Percentiles rank a stretch among this genome's conserved stretches.
Conservation (phyloP, 2,329 filamentous ascomycete species). For the Aspergillus jensenii region DNA sequence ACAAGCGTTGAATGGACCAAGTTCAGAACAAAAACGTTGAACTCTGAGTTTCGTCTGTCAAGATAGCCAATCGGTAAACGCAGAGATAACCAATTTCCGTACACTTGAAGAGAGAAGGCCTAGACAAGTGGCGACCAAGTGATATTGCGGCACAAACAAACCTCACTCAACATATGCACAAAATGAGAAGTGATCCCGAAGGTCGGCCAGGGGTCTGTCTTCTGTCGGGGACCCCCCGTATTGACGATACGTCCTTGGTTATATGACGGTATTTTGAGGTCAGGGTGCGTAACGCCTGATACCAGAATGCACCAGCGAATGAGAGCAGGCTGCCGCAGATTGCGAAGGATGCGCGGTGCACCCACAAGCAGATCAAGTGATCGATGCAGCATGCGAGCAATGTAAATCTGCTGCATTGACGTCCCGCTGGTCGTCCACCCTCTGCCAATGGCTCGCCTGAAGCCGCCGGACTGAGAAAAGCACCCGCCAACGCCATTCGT, state of each 20-base stretch:
- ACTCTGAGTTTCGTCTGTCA: constrained; percentile 9
- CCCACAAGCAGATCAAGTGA: constrained; percentile 57
- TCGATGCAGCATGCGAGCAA: constrained; percentile 56
- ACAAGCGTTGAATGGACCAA: constrained; percentile 15
- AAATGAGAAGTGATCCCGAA: constrained; percentile 13
- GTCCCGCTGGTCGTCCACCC: constrained; percentile 20
- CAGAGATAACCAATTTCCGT: not conserved
- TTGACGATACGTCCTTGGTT: constrained; percentile 30
- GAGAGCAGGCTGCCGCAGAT: constrained; percentile 5
- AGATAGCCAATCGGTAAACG: constrained; percentile 8
- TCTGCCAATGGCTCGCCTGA: constrained; percentile 24
- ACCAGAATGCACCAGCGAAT: constrained; percentile 19
- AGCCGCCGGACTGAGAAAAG: constrained; percentile 14
- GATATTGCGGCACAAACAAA: constrained; percentile 1
- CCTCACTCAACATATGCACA: not conserved
- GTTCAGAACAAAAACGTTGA: constrained; percentile 6
- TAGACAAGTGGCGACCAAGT: not conserved
- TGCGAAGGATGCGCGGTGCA: constrained; percentile 12
- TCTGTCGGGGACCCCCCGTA: constrained; percentile 20
- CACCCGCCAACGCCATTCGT: constrained; percentile 25
- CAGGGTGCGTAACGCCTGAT: constrained; percentile 18
- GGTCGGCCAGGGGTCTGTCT: constrained; percentile 5
- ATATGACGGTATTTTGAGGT: constrained; percentile 29
- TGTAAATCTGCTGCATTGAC: constrained; percentile 29
- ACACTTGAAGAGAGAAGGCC: constrained; percentile 1